Percentiles rank a stretch among this genome's conserved stretches.
These are phyloP conservation scores for Prunus mume DNA, from an alignment of 306 rosid genomes.

Conservation along the genomic window DNA sequence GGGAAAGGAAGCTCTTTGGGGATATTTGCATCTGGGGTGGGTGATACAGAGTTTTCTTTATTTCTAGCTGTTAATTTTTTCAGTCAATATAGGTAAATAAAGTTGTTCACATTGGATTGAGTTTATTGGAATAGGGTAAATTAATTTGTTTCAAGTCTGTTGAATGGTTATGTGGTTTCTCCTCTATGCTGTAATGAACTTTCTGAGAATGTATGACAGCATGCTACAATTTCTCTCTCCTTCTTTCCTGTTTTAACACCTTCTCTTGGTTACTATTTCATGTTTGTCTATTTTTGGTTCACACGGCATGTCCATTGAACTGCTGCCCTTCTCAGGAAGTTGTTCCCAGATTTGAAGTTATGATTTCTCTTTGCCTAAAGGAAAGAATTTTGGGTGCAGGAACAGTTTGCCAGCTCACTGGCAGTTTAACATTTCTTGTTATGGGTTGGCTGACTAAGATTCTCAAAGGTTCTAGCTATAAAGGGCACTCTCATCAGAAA, in stretches of 20 bases:
- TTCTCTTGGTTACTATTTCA: not conserved
- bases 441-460: constrained; percentile 87
- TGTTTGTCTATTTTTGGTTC: not conserved
- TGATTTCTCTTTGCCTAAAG: constrained; percentile 6
- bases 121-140: constrained; percentile 3
- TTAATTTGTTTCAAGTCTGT: not conserved
- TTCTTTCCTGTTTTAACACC: not conserved
- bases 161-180: constrained; percentile 14
- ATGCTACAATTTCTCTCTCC: not conserved
- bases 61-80: constrained; percentile 11
- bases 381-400: constrained; percentile 31
- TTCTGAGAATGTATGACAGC: not conserved
- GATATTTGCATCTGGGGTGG: constrained; percentile 16
- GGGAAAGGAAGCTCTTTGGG: constrained; percentile 14
- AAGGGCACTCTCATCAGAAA: constrained; percentile 47
- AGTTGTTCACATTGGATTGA: constrained; percentile 2
- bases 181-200: constrained; percentile 4
- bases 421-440: constrained; percentile 22
- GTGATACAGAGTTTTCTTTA: constrained; percentile 16
- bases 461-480: constrained; percentile 62
- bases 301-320: not conserved
- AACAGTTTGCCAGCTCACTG: constrained; percentile 29
- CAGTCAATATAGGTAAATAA: constrained; percentile 4
- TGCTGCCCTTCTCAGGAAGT: not conserved
- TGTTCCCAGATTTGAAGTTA: constrained; percentile 5